Evolutionary conservation across 1,284 basidiomycete species (phyloP).

Genomic region (Boletus smithii): DNA sequence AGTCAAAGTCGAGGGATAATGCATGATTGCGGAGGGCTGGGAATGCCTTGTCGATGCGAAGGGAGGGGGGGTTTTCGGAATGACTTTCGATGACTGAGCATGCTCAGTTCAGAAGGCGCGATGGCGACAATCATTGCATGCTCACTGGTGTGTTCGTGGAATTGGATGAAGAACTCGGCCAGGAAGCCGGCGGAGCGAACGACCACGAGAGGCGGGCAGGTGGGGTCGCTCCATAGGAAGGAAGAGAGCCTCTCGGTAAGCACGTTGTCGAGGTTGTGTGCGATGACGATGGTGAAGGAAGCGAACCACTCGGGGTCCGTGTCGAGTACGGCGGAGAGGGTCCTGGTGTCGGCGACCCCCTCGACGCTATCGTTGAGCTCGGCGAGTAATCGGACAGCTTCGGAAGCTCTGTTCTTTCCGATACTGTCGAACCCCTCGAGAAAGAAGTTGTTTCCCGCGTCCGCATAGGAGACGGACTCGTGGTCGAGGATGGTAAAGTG

Average conservation of each 20-base stretch:
- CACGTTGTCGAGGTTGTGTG: constrained; percentile 68
- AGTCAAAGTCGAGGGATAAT: constrained; percentile 64
- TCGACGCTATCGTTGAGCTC: constrained; percentile 90
- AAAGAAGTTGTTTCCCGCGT: constrained; percentile 97
- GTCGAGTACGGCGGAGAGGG: constrained; percentile 56
- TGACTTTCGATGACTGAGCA: constrained; percentile 87
- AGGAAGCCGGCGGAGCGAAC: constrained; percentile 85
- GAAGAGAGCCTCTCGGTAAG: constrained; percentile 59
- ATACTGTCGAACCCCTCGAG: constrained; percentile 73
- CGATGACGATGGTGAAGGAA: constrained; percentile 78
- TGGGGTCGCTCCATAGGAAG: constrained; percentile 63
- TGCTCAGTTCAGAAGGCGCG: constrained; percentile 7
- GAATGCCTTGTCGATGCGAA: constrained; percentile 90
- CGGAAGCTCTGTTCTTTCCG: constrained; percentile 76
- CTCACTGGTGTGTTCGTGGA: constrained; percentile 81
- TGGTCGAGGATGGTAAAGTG: constrained; percentile 87
- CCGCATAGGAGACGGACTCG: constrained; percentile 58
- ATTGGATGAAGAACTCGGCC: constrained; percentile 85
- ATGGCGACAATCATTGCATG: constrained; percentile 13
- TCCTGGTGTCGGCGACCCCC: constrained; percentile 61
- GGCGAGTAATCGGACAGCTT: constrained; percentile 72
- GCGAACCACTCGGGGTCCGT: constrained; percentile 49
- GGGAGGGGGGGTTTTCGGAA: constrained; percentile 78
- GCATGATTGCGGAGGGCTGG: constrained; percentile 75
- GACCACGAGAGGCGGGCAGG: constrained; percentile 65